A percentile compares a stretch with the other conserved stretches of the same genome.
Conservation (phyloP, 2,329 filamentous ascomycete species). For the Paracoccidioides lutzii region DNA sequence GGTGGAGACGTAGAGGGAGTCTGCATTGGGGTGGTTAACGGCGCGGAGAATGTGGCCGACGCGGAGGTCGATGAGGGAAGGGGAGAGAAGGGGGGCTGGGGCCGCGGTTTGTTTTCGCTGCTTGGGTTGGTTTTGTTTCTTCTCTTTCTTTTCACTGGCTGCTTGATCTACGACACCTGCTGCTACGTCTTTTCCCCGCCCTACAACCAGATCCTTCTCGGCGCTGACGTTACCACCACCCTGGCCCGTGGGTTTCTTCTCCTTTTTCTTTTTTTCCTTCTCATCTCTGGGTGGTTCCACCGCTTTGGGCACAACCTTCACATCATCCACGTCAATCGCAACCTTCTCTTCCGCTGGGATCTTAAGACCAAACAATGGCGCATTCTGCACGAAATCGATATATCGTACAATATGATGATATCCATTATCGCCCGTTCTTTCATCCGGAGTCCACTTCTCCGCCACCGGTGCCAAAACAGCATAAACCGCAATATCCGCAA, state of each 20-base stretch:
- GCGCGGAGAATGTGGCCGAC: slow-evolving; percentile 97
- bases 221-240: slow-evolving; percentile 5
- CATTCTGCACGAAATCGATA: slow-evolving; percentile 91
- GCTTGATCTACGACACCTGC: slow-evolving; percentile 15
- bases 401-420: slow-evolving; percentile 84
- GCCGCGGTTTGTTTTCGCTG: slow-evolving; percentile 53
- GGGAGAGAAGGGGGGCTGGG: slow-evolving; percentile 63
- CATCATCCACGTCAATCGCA: slow-evolving; percentile 61
- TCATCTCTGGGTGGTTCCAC: slow-evolving; percentile 91
- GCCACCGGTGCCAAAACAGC: slow-evolving; percentile 63
- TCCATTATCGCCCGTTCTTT: slow-evolving; percentile 79
- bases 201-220: slow-evolving; percentile 26
- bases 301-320: slow-evolving; percentile 77
- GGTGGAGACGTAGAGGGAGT: slow-evolving; percentile 88
- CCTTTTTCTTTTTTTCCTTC: slow-evolving; percentile 94
- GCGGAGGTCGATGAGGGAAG: slow-evolving; percentile 79
- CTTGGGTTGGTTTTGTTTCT: slow-evolving; percentile 78
- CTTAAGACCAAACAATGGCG: slow-evolving; percentile 54
- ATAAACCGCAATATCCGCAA: slow-evolving; percentile 77
- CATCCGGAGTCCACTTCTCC: slow-evolving; percentile 65
- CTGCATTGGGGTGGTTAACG: slow-evolving; percentile 88
- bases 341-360: slow-evolving; percentile 64
- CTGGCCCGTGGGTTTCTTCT: slow-evolving; percentile 55
- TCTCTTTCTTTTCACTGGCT: slow-evolving; percentile 42
- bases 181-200: slow-evolving; percentile 26